Conservation (phyloP, 2,329 filamentous ascomycete species). For the Sphaerulina musiva region DNA sequence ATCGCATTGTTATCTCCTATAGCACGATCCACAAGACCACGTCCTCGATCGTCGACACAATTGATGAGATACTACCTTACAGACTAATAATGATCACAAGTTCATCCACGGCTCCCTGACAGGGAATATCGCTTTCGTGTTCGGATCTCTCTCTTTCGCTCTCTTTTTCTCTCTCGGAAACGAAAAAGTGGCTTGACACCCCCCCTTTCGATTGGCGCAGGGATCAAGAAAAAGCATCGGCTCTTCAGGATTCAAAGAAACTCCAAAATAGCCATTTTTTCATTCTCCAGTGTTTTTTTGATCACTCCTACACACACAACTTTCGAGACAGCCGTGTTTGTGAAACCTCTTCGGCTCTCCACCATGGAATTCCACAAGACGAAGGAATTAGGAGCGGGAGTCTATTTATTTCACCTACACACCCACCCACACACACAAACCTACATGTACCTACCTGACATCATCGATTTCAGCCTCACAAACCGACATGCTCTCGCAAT, state of each 20-base stretch:
- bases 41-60: not conserved
- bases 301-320: not conserved
- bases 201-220: too few species aligned
- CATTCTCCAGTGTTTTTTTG: too few species aligned
- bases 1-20: not conserved
- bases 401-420: too few species aligned
- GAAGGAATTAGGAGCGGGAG: too few species aligned
- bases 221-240: too few species aligned
- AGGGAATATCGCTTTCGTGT: conserved; percentile 9
- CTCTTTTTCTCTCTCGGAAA: too few species aligned
- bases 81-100: not conserved
- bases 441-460: too few species aligned
- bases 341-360: conserved; percentile 1
- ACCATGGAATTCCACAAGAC: not conserved
- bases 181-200: too few species aligned
- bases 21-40: not conserved
- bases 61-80: not conserved
- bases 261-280: conserved; percentile 10
- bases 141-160: not conserved
- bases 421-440: too few species aligned
- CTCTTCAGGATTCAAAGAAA: not conserved
- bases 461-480: too few species aligned
- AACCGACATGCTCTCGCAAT: too few species aligned
- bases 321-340: too few species aligned
- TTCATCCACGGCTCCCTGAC: not conserved